These are phyloP conservation scores for Sphaerostilbella broomeana DNA, from an alignment of 2,329 filamentous ascomycete genomes.

Conservation along the genomic window DNA sequence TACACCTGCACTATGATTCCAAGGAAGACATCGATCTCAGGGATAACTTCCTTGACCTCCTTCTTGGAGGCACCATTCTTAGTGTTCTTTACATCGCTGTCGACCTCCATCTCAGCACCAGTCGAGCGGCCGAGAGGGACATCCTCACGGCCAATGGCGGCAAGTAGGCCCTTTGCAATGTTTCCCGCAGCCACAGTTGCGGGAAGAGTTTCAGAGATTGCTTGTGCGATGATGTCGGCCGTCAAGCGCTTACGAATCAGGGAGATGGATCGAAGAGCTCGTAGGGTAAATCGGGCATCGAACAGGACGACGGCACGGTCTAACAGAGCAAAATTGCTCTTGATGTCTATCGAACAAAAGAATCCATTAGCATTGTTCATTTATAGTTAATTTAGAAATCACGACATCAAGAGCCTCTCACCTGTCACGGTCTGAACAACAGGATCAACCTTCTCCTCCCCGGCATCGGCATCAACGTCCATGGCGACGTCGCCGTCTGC, in stretches of 20 bases:
- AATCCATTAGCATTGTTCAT: slow-evolving; percentile 17
- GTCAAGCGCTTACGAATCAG: slow-evolving; percentile 88
- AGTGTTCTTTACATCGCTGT: slow-evolving; percentile 49
- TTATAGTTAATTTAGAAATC: no score
- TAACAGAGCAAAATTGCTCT: slow-evolving; percentile 84
- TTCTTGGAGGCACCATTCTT: slow-evolving; percentile 54
- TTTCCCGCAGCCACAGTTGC: slow-evolving; percentile 52
- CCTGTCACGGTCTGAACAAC: slow-evolving; percentile 54
- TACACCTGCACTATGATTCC: slow-evolving; percentile 82
- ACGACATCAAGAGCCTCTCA: no score
- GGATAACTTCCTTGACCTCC: slow-evolving; percentile 68
- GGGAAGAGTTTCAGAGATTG: slow-evolving; percentile 74
- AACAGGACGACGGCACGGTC: slow-evolving; percentile 90
- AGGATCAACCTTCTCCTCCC: slow-evolving; percentile 53
- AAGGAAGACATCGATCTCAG: slow-evolving; percentile 84
- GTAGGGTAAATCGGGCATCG: slow-evolving; percentile 89
- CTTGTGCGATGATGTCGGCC: slow-evolving; percentile 71
- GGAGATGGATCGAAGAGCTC: slow-evolving; percentile 90
- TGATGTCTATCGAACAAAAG: slow-evolving; percentile 64
- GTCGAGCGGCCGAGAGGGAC: slow-evolving; percentile 53
- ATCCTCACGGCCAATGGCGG: slow-evolving; percentile 61
- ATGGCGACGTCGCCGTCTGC: slow-evolving; percentile 65
- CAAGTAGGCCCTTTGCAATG: slow-evolving; percentile 63
- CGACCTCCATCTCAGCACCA: slow-evolving; percentile 66
- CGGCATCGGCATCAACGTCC: slow-evolving; percentile 52